Evolutionary conservation across 2,329 filamentous ascomycete species (phyloP).

Genomic region (Botrytis cinerea): DNA sequence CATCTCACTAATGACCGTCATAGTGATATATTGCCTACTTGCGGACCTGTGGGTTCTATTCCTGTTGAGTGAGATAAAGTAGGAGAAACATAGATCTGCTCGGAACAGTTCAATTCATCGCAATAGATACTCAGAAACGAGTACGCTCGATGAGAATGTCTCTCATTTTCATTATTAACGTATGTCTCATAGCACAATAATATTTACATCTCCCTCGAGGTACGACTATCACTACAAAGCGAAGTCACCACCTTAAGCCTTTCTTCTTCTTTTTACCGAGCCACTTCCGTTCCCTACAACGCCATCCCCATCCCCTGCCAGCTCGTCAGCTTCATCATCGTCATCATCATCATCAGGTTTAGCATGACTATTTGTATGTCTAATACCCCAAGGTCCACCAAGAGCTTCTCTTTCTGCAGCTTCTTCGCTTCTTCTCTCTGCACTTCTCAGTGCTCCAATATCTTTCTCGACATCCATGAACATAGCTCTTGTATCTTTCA

Average conservation of each 20-base stretch:
- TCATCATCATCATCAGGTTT: neutral
- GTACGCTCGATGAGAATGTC: neutral
- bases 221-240: neutral
- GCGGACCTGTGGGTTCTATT: too few relatives aligned
- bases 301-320: constrained; percentile 10
- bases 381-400: constrained; percentile 19
- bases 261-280: constrained; percentile 13
- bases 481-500: constrained; percentile 87
- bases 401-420: constrained; percentile 18
- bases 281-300: neutral
- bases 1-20: too few relatives aligned
- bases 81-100: neutral
- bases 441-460: constrained; percentile 37
- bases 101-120: neutral
- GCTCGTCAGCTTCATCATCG: constrained; percentile 20
- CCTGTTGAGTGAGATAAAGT: too few relatives aligned
- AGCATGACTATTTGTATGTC: neutral
- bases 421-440: constrained; percentile 40
- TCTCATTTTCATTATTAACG: constrained; percentile 10
- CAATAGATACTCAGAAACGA: neutral
- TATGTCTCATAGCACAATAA: constrained; percentile 12
- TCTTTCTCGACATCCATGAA: constrained; percentile 76
- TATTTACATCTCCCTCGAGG: neutral
- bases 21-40: too few relatives aligned
- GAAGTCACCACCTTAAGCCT: neutral